A percentile compares a stretch with the other conserved stretches of the same genome.
These are phyloP conservation scores for Tolypocladium tundrense DNA, from an alignment of 2,329 filamentous ascomycete species.

Conservation along the genomic window DNA sequence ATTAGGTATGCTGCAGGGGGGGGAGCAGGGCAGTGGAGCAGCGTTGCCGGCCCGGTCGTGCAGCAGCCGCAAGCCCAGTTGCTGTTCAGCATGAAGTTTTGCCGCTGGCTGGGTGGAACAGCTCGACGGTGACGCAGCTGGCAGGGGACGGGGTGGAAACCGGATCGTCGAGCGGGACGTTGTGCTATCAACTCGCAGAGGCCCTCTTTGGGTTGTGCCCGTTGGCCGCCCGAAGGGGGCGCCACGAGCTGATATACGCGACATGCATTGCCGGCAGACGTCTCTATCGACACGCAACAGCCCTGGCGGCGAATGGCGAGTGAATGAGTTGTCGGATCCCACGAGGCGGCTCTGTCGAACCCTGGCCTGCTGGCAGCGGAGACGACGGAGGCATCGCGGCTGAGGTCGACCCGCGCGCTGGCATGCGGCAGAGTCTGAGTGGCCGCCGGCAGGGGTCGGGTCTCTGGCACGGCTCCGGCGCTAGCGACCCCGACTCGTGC, in stretches of 20 bases:
- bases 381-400: background rate
- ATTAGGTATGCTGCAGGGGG: background rate
- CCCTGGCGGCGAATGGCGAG: background rate
- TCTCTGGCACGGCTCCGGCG: background rate
- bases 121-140: background rate
- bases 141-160: background rate
- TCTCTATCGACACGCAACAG: background rate
- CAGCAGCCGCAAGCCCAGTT: too few species aligned
- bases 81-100: too few species aligned
- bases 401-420: background rate
- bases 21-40: background rate
- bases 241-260: background rate
- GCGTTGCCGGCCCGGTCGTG: background rate
- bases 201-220: background rate
- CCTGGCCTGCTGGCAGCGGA: background rate
- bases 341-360: background rate
- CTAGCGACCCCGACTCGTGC: background rate
- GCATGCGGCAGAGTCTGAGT: background rate
- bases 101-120: too few species aligned
- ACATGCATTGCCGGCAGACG: background rate
- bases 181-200: too few species aligned
- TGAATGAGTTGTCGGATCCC: background rate
- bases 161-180: too few species aligned
- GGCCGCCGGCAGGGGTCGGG: background rate
- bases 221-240: background rate